Evolutionary conservation across 331 rosid genomes (phyloP).

Genomic region (Malus hybrid): DNA sequence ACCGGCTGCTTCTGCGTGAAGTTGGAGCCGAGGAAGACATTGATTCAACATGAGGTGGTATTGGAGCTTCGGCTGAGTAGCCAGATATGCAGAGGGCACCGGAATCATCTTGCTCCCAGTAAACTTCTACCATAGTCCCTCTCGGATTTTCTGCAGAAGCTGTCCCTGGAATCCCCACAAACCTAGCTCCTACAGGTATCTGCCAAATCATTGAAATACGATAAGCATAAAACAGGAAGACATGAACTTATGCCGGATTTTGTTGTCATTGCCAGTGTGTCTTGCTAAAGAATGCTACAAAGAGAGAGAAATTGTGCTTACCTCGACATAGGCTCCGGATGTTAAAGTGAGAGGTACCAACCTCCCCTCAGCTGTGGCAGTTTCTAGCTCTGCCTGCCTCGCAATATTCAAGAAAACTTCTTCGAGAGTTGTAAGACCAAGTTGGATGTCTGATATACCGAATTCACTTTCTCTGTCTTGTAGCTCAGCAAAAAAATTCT

Average conservation of each 20-base stretch:
- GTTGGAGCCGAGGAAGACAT: slow-evolving; percentile 14
- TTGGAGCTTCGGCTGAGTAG: slow-evolving; percentile 52
- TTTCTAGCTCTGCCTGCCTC: slow-evolving; percentile 79
- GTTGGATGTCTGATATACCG: slow-evolving; percentile 79
- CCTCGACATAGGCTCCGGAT: slow-evolving; percentile 59
- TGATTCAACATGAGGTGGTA: slow-evolving; percentile 35
- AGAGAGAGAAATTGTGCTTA: slow-evolving; percentile 2
- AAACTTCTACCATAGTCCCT: slow-evolving; percentile 83
- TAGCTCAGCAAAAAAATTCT: slow-evolving; percentile 69
- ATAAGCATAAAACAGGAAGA: background rate
- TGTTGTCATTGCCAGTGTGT: background rate
- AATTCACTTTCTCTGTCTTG: slow-evolving; percentile 65
- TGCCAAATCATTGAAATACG: slow-evolving; percentile 24
- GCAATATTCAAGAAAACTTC: slow-evolving; percentile 95
- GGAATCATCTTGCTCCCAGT: slow-evolving; percentile 83
- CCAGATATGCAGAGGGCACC: slow-evolving; percentile 75
- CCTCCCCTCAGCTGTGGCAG: slow-evolving; percentile 77
- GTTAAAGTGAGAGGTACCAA: slow-evolving; percentile 52
- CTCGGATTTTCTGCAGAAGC: slow-evolving; percentile 55
- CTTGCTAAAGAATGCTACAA: background rate
- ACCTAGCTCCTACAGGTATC: slow-evolving; percentile 81
- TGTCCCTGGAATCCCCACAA: slow-evolving; percentile 86
- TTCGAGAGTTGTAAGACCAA: slow-evolving; percentile 84
- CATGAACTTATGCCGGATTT: background rate
- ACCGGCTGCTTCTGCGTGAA: slow-evolving; percentile 26